A percentile compares a stretch with the other conserved stretches of the same genome.
These are phyloP conservation scores for Darksidea phi DNA, from an alignment of 495 filamentous ascomycete genomes.

Conservation along the genomic window DNA sequence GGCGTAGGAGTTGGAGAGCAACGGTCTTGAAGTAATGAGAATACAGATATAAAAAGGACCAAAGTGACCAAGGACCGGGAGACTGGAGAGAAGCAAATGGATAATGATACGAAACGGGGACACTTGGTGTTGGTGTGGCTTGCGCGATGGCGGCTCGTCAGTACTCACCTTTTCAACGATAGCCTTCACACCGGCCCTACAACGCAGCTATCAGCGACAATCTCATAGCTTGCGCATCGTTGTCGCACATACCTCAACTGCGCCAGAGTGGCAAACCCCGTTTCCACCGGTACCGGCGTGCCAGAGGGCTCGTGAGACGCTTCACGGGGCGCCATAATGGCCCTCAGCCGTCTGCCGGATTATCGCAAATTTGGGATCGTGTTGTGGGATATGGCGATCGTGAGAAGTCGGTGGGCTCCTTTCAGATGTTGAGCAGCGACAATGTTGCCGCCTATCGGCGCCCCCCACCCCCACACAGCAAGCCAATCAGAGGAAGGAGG, in stretches of 20 bases:
- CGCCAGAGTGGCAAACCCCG: slow-evolving; percentile 73
- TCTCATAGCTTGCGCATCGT: slow-evolving; percentile 1
- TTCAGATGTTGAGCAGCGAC: neutral
- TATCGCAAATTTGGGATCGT: slow-evolving; percentile 26
- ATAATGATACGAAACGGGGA: no score
- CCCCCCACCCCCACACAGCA: no score
- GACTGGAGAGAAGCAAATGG: neutral
- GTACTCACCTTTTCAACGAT: slow-evolving; percentile 65
- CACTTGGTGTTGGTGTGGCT: slow-evolving; percentile 1
- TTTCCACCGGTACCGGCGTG: slow-evolving; percentile 66
- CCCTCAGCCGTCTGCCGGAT: neutral
- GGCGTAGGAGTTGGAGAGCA: neutral
- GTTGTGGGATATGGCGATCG: slow-evolving; percentile 34
- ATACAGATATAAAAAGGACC: slow-evolving; percentile 6
- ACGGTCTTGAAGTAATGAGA: slow-evolving; percentile 29
- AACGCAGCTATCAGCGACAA: slow-evolving; percentile 22
- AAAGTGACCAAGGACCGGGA: neutral
- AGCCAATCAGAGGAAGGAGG: no score
- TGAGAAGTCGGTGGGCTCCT: slow-evolving; percentile 12
- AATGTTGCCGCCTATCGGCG: neutral
- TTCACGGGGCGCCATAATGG: slow-evolving; percentile 37
- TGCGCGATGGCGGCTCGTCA: neutral
- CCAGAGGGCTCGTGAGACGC: slow-evolving; percentile 49
- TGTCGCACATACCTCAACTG: slow-evolving; percentile 62
- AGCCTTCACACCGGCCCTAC: slow-evolving; percentile 71